Conservation (phyloP, 148 eudicot species). For the Rhododendron henanense region DNA sequence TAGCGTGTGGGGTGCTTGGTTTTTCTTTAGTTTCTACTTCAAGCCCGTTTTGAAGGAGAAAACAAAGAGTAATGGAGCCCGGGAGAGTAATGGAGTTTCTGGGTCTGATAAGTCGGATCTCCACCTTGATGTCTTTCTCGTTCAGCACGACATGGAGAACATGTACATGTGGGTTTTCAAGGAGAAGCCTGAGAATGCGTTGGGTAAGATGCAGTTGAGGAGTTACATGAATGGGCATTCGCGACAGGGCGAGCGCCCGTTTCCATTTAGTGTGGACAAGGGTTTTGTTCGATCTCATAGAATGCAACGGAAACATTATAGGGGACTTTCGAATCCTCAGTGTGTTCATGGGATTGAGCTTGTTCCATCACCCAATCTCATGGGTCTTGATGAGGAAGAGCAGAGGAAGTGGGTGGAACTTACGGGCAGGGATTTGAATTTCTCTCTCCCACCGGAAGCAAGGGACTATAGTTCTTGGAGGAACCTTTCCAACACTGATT, state of each 20-base stretch:
- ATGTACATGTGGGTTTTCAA: constrained; percentile 90
- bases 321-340: constrained; percentile 81
- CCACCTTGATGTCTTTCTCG: constrained; percentile 64
- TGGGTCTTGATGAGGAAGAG: constrained; percentile 62
- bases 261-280: constrained; percentile 71
- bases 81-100: constrained; percentile 58
- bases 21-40: constrained; percentile 81
- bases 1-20: constrained; percentile 91
- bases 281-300: constrained; percentile 86
- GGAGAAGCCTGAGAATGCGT: constrained; percentile 69
- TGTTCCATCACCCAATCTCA: constrained; percentile 50
- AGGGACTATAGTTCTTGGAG: constrained; percentile 73
- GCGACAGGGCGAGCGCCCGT: constrained; percentile 64
- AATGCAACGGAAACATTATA: constrained; percentile 81
- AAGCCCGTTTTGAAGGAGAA: constrained; percentile 68
- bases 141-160: constrained; percentile 93
- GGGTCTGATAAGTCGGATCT: constrained; percentile 76
- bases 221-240: constrained; percentile 92
- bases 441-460: constrained; percentile 59
- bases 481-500: constrained; percentile 59
- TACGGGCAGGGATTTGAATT: constrained; percentile 57
- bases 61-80: constrained; percentile 38
- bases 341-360: constrained; percentile 74
- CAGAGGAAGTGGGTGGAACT: constrained; percentile 70
- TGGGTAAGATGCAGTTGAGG: constrained; percentile 88